Base-by-base conservation (phyloP, 1,284 basidiomycete species). In the Cryptococcus sp. region DNA sequence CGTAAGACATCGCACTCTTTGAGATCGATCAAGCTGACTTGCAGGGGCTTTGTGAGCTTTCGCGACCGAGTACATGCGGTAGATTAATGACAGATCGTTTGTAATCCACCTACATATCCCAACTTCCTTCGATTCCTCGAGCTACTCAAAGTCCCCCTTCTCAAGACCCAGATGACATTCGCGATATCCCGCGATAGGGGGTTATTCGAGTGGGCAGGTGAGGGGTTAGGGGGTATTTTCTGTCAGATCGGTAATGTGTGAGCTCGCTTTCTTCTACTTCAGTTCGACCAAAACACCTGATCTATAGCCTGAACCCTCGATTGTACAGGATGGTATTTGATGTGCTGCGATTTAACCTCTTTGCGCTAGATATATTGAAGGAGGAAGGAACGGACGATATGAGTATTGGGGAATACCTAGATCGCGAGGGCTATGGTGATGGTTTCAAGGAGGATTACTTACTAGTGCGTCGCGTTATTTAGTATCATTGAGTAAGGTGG, bases 311-410 rank as follows among this genome's bases (percentile, higher is more conserved):
- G 4, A 84, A 87, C 57, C 79, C 83, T 0, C 64, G 77, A 4
- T 83, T 88, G 78, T 90, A 86, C 85, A 78, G 84, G 25, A 78
- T 90, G 73, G 67, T 89, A 4, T 88, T 86, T 66, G 88, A 91
- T 61, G 81, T 90, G 4, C 61, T 87, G 40, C 79, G 87, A 7
- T 91, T 91, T 78, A 89, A 89, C 63, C 80, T 83, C 2, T 85
- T 82, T 63, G 80, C 85, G 0, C 73, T 73, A 19, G 74, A 76
- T 43, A 53, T 74, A 4, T 54, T 78, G 4, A 57, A 64, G 18
- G 50, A 55, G 18, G 51, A 64, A 16, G 50, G 50, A 34, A 62
- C 46, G 0, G 60, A 66, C 7, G 78, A 82, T 13, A 62, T 83
- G 11, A 85, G 83, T 4, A 85, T 91, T 48, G 85, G 84, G 1